phyloP scores from a whole-genome alignment of 805 yeast species.

The Lipomyces lipofer region DNA sequence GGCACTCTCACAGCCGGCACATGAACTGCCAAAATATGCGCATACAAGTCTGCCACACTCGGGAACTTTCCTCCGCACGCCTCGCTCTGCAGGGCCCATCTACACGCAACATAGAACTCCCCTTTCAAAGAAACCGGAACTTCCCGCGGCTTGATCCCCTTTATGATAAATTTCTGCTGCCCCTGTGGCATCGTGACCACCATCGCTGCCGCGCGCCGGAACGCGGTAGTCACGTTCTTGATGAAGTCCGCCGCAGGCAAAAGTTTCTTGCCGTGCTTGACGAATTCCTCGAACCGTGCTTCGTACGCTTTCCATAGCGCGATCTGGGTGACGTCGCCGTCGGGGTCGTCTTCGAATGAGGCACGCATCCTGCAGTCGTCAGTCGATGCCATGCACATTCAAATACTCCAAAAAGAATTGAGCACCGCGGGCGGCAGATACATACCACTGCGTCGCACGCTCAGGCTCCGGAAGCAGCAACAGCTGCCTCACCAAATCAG shows the following conservation, averaged over 20 bases:
- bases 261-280: slow-evolving; percentile 55
- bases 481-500: slow-evolving; percentile 58
- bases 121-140: slow-evolving; percentile 39
- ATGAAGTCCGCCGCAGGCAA: slow-evolving; percentile 96
- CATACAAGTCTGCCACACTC: slow-evolving; percentile 20
- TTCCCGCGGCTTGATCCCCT: slow-evolving; percentile 87
- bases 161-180: slow-evolving; percentile 82
- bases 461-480: slow-evolving; percentile 75
- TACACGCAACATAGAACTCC: slow-evolving; percentile 28
- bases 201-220: slow-evolving; percentile 83
- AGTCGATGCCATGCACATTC: no score
- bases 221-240: slow-evolving; percentile 83
- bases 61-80: slow-evolving; percentile 19
- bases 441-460: slow-evolving; percentile 83
- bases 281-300: slow-evolving; percentile 69
- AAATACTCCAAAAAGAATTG: background rate
- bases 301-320: slow-evolving; percentile 96
- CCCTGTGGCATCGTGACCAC: slow-evolving; percentile 68
- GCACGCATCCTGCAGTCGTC: slow-evolving; percentile 57
- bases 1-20: slow-evolving; percentile 5
- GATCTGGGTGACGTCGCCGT: slow-evolving; percentile 90
- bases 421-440: no score
- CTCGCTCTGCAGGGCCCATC: slow-evolving; percentile 23
- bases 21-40: slow-evolving; percentile 31
- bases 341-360: slow-evolving; percentile 74